Base-by-base conservation (phyloP, 768 basidiomycete genomes). In the Xanthoconium stramineum region DNA sequence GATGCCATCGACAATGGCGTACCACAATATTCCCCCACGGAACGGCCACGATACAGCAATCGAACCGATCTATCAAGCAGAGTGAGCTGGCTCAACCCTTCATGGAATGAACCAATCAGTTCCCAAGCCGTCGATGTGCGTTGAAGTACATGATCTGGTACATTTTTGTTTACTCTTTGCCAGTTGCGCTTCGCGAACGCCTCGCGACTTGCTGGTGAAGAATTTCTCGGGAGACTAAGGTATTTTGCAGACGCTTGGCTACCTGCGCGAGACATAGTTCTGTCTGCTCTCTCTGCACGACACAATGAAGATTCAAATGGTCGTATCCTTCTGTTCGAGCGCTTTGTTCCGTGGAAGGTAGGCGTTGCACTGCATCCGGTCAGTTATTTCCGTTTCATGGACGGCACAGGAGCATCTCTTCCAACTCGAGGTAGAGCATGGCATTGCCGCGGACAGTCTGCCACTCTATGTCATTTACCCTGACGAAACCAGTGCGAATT, bases 1-100 rank as follows among this genome's bases (percentile, higher is more conserved):
- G 95, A 97, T 71, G 96, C 82, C 5, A 88, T 94, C 68, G 96
- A 99, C 76, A 99, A 99, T 68, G 96, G 96, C 17, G 83, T 99
- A 61, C 80, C 85, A 3, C 90, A 92, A 66, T 94, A 91, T 71
- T 77, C 85, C 3, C 72, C 76, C 3, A 84, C 86, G 50, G 69
- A 88, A 53, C 76, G 81, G 58, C 82, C 89, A 10, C 80, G 75
- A 55, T 99, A 98, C 75, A 80, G 81, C 60, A 85, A 76, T 60
- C 77, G 84, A 45, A 96, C 95, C 13, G 91, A 96, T 72, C 74
- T 99, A 7, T 89, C 90, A 14, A 84, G 84, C 61, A 85, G 96
- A 55, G 89, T 99, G 28, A 84, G 82, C 7, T 76, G 79, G 63
- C 80, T 98, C 47, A 99, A 99, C 71, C 92, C 96, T 4, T 76